Evolutionary conservation across 1,284 basidiomycete genomes (phyloP).

Genomic region (Melanopsichium pennsylvanicum): DNA sequence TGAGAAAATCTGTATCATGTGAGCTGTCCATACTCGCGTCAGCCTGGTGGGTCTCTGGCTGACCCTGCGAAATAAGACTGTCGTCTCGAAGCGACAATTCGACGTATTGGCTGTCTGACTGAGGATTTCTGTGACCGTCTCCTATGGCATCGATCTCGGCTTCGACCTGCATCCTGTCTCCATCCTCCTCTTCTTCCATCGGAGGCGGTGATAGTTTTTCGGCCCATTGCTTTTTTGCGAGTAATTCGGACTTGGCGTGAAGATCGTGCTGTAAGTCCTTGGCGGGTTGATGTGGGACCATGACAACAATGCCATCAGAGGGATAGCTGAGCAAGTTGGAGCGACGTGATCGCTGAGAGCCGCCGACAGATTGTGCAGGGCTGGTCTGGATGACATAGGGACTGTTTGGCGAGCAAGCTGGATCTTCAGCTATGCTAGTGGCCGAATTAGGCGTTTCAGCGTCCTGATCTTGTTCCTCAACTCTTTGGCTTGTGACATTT

Average conservation of each 20-base stretch:
- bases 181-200: slow-evolving; percentile 25
- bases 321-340: slow-evolving; percentile 1
- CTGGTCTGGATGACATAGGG: no score
- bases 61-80: background rate
- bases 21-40: background rate
- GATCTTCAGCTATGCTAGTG: background rate
- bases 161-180: slow-evolving; percentile 22
- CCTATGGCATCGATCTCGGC: slow-evolving; percentile 1
- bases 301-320: slow-evolving; percentile 24
- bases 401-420: no score
- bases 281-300: background rate
- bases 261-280: background rate
- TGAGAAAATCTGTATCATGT: no score
- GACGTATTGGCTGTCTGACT: background rate
- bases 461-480: background rate
- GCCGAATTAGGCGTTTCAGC: background rate
- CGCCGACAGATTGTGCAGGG: background rate
- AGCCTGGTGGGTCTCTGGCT: background rate
- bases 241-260: background rate
- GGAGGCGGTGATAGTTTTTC: slow-evolving; percentile 14
- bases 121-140: no score
- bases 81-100: background rate
- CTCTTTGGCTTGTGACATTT: no score
- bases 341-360: background rate
- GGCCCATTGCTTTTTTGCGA: slow-evolving; percentile 9